Percentiles rank a stretch among this genome's conserved stretches.
These are phyloP conservation scores for Lepiota brunneoincarnata DNA, from an alignment of 768 basidiomycete species.

Conservation along the genomic window DNA sequence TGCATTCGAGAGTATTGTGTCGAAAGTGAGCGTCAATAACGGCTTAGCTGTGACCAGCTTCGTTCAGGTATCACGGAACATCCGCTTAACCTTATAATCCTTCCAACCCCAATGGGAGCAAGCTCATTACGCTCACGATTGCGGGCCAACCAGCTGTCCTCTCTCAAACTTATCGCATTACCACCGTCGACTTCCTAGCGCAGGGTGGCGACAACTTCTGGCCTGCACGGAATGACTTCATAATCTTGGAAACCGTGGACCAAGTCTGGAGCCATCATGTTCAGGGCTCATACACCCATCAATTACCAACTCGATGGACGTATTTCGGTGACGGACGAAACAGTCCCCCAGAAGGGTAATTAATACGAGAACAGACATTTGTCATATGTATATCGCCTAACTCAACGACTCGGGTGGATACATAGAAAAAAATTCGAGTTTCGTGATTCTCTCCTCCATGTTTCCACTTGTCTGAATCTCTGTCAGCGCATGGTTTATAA, in stretches of 20 bases:
- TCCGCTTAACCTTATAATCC: constrained; percentile 33
- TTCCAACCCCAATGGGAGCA: constrained; percentile 22
- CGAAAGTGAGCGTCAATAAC: constrained; percentile 25
- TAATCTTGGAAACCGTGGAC: constrained; percentile 30
- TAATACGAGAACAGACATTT: background rate
- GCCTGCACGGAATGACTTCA: constrained; percentile 23
- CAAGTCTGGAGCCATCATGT: constrained; percentile 30
- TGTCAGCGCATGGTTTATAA: background rate
- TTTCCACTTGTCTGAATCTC: background rate
- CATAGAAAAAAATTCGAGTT: constrained; percentile 7
- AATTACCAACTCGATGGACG: constrained; percentile 22
- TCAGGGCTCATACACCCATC: constrained; percentile 19
- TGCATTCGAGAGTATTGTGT: constrained; percentile 38
- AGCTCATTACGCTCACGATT: constrained; percentile 28
- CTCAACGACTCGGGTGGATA: background rate
- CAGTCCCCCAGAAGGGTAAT: constrained; percentile 18
- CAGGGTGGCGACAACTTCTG: constrained; percentile 35
- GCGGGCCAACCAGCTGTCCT: constrained; percentile 23
- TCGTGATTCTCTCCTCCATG: constrained; percentile 6
- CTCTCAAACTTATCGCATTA: constrained; percentile 25
- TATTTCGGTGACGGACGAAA: constrained; percentile 21
- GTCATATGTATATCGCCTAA: background rate
- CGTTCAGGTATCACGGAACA: constrained; percentile 37
- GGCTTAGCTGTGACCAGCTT: constrained; percentile 33
- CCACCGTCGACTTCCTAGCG: constrained; percentile 32